Evolutionary conservation across 2,329 filamentous ascomycete species (phyloP).

Genomic region (Penicillium sp.): DNA sequence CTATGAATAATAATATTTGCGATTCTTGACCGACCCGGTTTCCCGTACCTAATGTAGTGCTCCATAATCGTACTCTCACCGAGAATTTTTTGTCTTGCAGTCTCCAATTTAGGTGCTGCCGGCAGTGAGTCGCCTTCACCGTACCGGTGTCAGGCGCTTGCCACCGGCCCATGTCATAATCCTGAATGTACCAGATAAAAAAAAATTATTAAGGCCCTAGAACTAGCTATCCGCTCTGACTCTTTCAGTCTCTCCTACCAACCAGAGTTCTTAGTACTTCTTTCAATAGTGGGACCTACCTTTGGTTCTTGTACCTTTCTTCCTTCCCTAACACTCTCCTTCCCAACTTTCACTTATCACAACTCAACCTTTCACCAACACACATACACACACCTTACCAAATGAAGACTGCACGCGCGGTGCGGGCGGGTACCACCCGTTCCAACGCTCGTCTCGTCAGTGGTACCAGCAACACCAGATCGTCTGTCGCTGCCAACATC

Average conservation of each 20-base stretch:
- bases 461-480: conserved; percentile 37
- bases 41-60: neutral
- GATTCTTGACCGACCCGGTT: conserved; percentile 4
- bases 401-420: conserved; percentile 37
- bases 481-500: conserved; percentile 32
- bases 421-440: conserved; percentile 25
- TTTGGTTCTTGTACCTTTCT: neutral
- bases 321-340: neutral
- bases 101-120: conserved; percentile 11
- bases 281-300: neutral
- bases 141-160: conserved; percentile 31
- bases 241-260: neutral
- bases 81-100: neutral
- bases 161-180: conserved; percentile 25
- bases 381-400: neutral
- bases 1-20: conserved; percentile 11
- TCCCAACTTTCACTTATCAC: neutral
- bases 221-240: neutral
- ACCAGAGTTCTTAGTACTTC: conserved; percentile 3
- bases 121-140: conserved; percentile 15
- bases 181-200: neutral
- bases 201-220: conserved; percentile 1
- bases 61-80: neutral
- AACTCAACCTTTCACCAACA: conserved; percentile 1
- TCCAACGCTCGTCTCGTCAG: conserved; percentile 33